phyloP scores from a whole-genome alignment of 2,329 filamentous ascomycete genomes.

The Elsinoe batatas region DNA sequence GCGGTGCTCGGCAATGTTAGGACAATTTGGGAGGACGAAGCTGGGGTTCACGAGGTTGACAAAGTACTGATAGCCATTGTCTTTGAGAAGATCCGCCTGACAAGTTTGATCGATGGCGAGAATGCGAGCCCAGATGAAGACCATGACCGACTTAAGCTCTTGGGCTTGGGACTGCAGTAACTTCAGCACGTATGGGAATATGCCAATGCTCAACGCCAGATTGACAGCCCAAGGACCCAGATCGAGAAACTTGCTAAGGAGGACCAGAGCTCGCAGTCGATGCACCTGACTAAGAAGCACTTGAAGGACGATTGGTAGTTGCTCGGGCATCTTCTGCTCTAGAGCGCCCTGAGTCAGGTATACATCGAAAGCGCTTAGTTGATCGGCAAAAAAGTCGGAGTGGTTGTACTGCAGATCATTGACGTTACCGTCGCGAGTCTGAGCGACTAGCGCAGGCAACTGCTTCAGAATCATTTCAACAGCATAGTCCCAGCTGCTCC shows the following conservation, averaged over 20 bases:
- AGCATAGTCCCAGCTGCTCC: slow-evolving; percentile 95
- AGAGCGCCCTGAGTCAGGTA: slow-evolving; percentile 79
- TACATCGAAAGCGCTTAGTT: slow-evolving; percentile 92
- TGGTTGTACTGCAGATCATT: slow-evolving; percentile 81
- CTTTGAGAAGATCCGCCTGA: slow-evolving; percentile 87
- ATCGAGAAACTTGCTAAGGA: slow-evolving; percentile 88
- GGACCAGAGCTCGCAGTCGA: slow-evolving; percentile 76
- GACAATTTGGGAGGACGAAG: slow-evolving; percentile 56
- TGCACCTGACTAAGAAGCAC: slow-evolving; percentile 94
- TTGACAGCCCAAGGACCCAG: slow-evolving; percentile 98
- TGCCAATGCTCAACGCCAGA: slow-evolving; percentile 90
- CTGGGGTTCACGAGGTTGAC: slow-evolving; percentile 76
- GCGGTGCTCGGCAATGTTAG: slow-evolving; percentile 82
- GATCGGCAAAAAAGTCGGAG: slow-evolving; percentile 93
- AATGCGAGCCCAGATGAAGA: slow-evolving; percentile 97
- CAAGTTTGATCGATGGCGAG: slow-evolving; percentile 91
- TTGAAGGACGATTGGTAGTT: slow-evolving; percentile 90
- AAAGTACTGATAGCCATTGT: slow-evolving; percentile 96
- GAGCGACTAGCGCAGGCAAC: slow-evolving; percentile 69
- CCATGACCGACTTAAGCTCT: slow-evolving; percentile 96
- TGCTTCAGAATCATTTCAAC: slow-evolving; percentile 92
- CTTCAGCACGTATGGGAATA: slow-evolving; percentile 98
- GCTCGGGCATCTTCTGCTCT: slow-evolving; percentile 79
- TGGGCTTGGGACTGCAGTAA: slow-evolving; percentile 87
- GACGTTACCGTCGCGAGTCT: slow-evolving; percentile 63